Conservation (phyloP, 1,139 yeast genomes). For the Kodamaea plutei region DNA sequence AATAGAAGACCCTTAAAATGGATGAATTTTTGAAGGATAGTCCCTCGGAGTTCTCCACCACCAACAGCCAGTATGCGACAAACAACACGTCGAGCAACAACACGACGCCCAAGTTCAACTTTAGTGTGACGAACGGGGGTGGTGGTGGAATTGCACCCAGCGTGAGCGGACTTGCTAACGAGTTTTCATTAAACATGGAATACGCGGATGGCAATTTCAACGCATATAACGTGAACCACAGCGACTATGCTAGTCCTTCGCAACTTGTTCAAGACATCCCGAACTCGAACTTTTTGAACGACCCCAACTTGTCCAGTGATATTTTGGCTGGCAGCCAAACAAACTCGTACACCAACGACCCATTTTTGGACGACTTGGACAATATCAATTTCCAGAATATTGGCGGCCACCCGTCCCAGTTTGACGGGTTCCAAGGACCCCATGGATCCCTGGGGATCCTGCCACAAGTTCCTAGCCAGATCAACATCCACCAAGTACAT, state of each 20-base stretch:
- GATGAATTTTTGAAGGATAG: slow-evolving; percentile 38
- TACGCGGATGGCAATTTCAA: slow-evolving; percentile 8
- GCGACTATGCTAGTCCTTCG: slow-evolving; percentile 5
- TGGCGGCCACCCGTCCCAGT: slow-evolving; percentile 9
- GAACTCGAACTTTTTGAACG: slow-evolving; percentile 4
- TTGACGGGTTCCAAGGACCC: slow-evolving; percentile 4
- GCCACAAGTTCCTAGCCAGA: slow-evolving; percentile 2
- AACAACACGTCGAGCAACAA: slow-evolving; percentile 8
- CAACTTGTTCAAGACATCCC: slow-evolving; percentile 3
- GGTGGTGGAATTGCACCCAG: slow-evolving; percentile 6
- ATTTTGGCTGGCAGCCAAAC: slow-evolving; percentile 6
- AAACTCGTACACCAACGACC: slow-evolving; percentile 27
- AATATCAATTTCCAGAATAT: slow-evolving; percentile 15
- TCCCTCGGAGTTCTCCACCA: slow-evolving; percentile 25
- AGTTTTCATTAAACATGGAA: slow-evolving; percentile 13
- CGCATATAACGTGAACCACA: not conserved
- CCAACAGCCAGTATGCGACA: slow-evolving; percentile 3
- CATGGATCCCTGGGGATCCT: slow-evolving; percentile 5
- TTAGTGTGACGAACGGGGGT: slow-evolving; percentile 4
- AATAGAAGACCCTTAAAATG: slow-evolving; percentile 17
- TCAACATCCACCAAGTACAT: slow-evolving; percentile 6
- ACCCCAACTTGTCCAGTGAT: slow-evolving; percentile 5
- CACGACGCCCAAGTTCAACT: slow-evolving; percentile 10
- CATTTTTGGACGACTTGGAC: slow-evolving; percentile 35
- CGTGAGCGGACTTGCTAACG: slow-evolving; percentile 3